These are phyloP conservation scores for barrel medic (Medicago truncatula) DNA, from an alignment of 306 rosid genomes.

Conservation along the genomic window MtrunA17r5.0-ANR NC_053042.1:41191501-41192000, in stretches of 20 bases:
- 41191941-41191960: not conserved
- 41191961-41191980: not conserved
- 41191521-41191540: too few species aligned
- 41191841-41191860: constrained; percentile 20
- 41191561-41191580: too few species aligned
- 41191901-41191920: constrained; percentile 7
- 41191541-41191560: too few species aligned
- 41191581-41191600: too few species aligned
- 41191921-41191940: not conserved
- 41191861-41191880: constrained; percentile 5
- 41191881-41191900: not conserved
- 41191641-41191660: too few species aligned
- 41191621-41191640: too few species aligned
- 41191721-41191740: not conserved
- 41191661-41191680: too few species aligned
- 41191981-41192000: constrained; percentile 1
- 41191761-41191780: constrained; percentile 5
- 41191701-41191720: constrained; percentile 11
- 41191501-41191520: too few species aligned
- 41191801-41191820: constrained; percentile 14
- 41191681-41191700: constrained; percentile 20
- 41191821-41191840: constrained; percentile 16
- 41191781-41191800: constrained; percentile 1
- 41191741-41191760: constrained; percentile 32
- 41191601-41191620: too few species aligned